These are phyloP conservation scores for Trypanosoma avium DNA, from an alignment of 208 protist species.

Conservation along the genomic window DNA sequence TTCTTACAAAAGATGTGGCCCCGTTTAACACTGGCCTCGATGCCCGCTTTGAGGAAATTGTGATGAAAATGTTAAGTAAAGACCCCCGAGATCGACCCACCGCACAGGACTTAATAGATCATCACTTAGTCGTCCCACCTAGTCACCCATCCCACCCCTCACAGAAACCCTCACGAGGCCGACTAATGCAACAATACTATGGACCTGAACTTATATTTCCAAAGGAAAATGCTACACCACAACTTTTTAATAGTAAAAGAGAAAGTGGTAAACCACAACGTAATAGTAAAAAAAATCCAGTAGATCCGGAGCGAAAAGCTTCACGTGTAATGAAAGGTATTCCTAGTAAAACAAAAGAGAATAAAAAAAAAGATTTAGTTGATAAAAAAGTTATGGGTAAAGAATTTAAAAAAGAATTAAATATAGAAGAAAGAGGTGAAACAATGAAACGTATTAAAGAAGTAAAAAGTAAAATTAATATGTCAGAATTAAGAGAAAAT, in stretches of 20 bases:
- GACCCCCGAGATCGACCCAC: conserved; percentile 66
- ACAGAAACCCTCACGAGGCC: conserved; percentile 64
- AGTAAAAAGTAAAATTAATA: conserved; percentile 42
- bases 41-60: conserved; percentile 62
- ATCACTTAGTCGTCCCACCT: conserved; percentile 65
- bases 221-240: not conserved
- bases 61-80: conserved; percentile 78
- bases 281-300: not conserved
- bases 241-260: not conserved
- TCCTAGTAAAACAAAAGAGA: no score
- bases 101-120: conserved; percentile 80
- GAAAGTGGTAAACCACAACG: not conserved
- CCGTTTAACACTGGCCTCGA: conserved; percentile 79
- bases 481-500: conserved; percentile 53
- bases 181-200: conserved; percentile 75
- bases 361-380: not conserved
- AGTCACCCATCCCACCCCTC: conserved; percentile 83
- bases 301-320: not conserved
- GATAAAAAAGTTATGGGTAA: not conserved
- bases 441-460: conserved; percentile 24
- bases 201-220: conserved; percentile 48
- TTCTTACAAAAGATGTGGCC: conserved; percentile 57
- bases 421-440: conserved; percentile 15
- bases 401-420: conserved; percentile 9
- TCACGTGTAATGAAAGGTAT: not conserved